Evolutionary conservation across 2,329 filamentous ascomycete species (phyloP), one percentile per base, ranked within the genome.

Genomic region (Stagonosporopsis chrysanthemi): DNA sequence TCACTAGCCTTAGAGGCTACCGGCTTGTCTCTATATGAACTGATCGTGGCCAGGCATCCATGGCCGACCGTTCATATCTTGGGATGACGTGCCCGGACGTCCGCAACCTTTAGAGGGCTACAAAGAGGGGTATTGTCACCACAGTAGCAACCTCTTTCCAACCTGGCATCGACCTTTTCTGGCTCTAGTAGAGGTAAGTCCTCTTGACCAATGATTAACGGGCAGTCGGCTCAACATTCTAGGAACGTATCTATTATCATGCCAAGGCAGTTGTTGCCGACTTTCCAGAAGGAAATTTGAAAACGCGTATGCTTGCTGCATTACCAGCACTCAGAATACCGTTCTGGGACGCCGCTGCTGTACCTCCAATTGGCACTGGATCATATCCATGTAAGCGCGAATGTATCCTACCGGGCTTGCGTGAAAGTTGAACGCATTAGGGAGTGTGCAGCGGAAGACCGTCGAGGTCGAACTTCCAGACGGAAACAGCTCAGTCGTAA

Each of bases 81-180:
- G 86, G 85, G 83, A 87, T 65, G 79, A 79, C 19, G 83, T 84
- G 1, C 63, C 59, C 17, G 60, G 61, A 33, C 73, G 45, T 78
- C 52, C 78, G 26, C 48, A 57, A 42, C 54, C 54, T 3, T 31
- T 48, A 1, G 69, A 80, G 2, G 85, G 84, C 1, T 83, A 81
- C 36, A 79, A 81, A 52, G 76, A 83, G 15, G 91, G 91, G 24
- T 95, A 93, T 70, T 96, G 91, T 71, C 84, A 84, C 11, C 91
- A 96, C 74, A 85, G 83, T 26, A 91, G 90, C 1, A 86, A 90
- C 38, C 78, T 95, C 14, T 94, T 96, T 70, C 85, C 89, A 19
- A 84, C 87, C 28, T 96, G 91, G 91, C 91, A 96, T 79, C 83
- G 91, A 23, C 90, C 91, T 1, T 95, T 94, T 73, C 79, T 94